These are phyloP conservation scores for Boeremia exigua DNA, from an alignment of 2,329 filamentous ascomycete species.

Conservation along the genomic window DNA sequence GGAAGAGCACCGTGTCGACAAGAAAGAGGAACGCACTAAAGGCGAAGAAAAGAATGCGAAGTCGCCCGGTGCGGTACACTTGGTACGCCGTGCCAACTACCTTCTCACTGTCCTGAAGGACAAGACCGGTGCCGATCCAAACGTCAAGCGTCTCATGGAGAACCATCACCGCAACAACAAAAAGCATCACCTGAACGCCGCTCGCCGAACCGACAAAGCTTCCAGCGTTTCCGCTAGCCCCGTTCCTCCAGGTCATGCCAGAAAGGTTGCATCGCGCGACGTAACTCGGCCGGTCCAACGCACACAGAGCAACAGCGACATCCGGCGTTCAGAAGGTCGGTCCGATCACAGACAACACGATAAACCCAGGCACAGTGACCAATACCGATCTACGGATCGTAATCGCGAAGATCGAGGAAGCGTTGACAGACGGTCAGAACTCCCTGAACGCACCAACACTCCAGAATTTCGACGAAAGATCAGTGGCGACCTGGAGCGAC, in stretches of 20 bases:
- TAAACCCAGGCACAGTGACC: slow-evolving; percentile 45
- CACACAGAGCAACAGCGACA: slow-evolving; percentile 46
- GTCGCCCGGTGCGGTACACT: slow-evolving; percentile 94
- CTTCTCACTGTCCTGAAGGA: slow-evolving; percentile 93
- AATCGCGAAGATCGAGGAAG: slow-evolving; percentile 42
- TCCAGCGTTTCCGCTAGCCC: slow-evolving; percentile 74
- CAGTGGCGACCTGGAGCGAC: slow-evolving; percentile 52
- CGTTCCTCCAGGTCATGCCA: slow-evolving; percentile 57
- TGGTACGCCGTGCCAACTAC: slow-evolving; percentile 94
- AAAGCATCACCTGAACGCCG: slow-evolving; percentile 67
- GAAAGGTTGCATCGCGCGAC: slow-evolving; percentile 43
- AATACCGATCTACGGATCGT: slow-evolving; percentile 41
- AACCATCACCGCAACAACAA: slow-evolving; percentile 97
- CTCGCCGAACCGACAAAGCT: slow-evolving; percentile 61
- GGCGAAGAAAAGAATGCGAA: slow-evolving; percentile 75
- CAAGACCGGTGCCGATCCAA: slow-evolving; percentile 74
- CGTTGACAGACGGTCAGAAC: slow-evolving; percentile 48
- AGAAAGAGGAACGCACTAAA: slow-evolving; percentile 89
- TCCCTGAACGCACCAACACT: slow-evolving; percentile 47
- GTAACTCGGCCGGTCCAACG: slow-evolving; percentile 47
- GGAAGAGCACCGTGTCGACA: slow-evolving; percentile 97
- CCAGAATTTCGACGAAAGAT: slow-evolving; percentile 52
- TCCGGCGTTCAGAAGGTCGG: slow-evolving; percentile 40
- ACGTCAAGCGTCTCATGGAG: slow-evolving; percentile 79
- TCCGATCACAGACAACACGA: slow-evolving; percentile 43